Evolutionary conservation across 148 eudicot genomes (phyloP).

Genomic region (Gaultheria prostrata): DNA sequence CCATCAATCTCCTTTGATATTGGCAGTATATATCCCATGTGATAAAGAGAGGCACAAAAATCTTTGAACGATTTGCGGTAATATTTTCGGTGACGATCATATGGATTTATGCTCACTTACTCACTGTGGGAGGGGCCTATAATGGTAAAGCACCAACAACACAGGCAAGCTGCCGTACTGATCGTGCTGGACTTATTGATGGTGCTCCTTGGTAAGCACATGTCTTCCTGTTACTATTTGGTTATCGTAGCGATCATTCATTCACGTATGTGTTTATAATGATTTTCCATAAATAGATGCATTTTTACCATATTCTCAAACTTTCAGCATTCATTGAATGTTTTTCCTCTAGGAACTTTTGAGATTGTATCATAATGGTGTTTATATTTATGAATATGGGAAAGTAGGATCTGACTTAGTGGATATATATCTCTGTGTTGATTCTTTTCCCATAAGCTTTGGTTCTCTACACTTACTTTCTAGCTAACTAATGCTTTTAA

Average conservation of each 20-base stretch:
- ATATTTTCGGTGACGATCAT: constrained; percentile 73
- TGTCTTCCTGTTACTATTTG: neutral
- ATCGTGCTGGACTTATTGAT: constrained; percentile 80
- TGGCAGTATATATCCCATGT: constrained; percentile 73
- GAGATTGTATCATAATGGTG: neutral
- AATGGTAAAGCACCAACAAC: constrained; percentile 63
- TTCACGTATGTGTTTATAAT: neutral
- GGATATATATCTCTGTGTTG: neutral
- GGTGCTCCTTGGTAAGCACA: constrained; percentile 74
- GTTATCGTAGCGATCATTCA: neutral
- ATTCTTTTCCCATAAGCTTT: neutral
- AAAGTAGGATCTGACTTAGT: neutral
- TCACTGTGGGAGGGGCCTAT: constrained; percentile 88
- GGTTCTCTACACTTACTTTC: neutral
- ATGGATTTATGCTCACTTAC: constrained; percentile 84
- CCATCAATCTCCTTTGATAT: neutral
- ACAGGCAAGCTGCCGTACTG: constrained; percentile 83
- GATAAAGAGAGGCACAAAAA: constrained; percentile 55
- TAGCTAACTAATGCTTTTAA: neutral
- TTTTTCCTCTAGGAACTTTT: neutral
- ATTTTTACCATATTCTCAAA: neutral
- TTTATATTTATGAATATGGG: neutral
- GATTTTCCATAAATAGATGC: neutral
- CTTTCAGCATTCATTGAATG: neutral
- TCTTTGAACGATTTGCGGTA: constrained; percentile 92